phyloP scores from a whole-genome alignment of 805 yeast species.

The Saccharomycopsis fibuligera region DNA sequence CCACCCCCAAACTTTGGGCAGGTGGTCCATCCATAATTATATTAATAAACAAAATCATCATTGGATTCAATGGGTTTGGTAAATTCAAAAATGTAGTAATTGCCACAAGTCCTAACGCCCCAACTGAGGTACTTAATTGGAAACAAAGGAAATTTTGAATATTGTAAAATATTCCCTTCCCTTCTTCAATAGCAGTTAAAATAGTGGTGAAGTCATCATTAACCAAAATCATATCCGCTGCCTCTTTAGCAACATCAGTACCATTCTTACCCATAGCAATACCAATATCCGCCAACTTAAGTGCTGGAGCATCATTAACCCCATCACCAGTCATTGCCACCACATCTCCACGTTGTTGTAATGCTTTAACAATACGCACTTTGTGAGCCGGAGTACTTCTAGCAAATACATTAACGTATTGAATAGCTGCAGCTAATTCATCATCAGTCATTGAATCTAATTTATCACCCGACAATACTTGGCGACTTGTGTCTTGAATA shows the following conservation, averaged over 20 bases:
- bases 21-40: slow-evolving; percentile 99
- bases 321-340: slow-evolving; percentile 99
- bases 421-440: slow-evolving; percentile 67
- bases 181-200: slow-evolving; percentile 90
- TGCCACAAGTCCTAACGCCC: slow-evolving; percentile 87
- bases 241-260: slow-evolving; percentile 97
- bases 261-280: slow-evolving; percentile 92
- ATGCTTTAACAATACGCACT: slow-evolving; percentile 80
- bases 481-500: slow-evolving; percentile 49
- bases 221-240: slow-evolving; percentile 94
- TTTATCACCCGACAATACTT: slow-evolving; percentile 81
- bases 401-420: slow-evolving; percentile 83
- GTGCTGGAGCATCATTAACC: slow-evolving; percentile 97
- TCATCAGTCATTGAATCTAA: slow-evolving; percentile 69
- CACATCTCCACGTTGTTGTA: slow-evolving; percentile 85
- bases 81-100: slow-evolving; percentile 78
- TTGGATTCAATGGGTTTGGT: slow-evolving; percentile 93
- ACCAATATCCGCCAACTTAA: slow-evolving; percentile 93
- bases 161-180: slow-evolving; percentile 93
- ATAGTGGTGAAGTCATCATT: slow-evolving; percentile 97
- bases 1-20: slow-evolving; percentile 95
- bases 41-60: slow-evolving; percentile 98
- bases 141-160: slow-evolving; percentile 92
- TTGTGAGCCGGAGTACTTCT: slow-evolving; percentile 95
- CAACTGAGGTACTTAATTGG: slow-evolving; percentile 93